Percentiles rank a stretch among this genome's conserved stretches.
These are phyloP conservation scores for Suhomyces kunorum DNA, from an alignment of 1,139 yeast species.

Conservation along the genomic window DNA sequence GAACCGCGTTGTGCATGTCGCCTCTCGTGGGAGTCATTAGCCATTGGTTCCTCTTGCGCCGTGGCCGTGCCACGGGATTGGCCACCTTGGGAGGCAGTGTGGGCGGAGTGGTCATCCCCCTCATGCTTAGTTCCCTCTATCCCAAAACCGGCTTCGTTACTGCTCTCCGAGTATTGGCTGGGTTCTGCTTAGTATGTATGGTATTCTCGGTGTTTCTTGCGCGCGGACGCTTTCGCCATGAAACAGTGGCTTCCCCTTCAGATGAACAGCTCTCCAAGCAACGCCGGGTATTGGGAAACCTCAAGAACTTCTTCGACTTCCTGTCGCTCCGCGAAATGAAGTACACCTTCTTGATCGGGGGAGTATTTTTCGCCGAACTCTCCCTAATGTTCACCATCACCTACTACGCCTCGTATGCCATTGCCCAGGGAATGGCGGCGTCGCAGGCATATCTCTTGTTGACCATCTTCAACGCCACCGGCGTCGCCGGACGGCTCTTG, in stretches of 20 bases:
- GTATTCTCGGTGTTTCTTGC: slow-evolving; percentile 33
- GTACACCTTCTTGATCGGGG: slow-evolving; percentile 29
- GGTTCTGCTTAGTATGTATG: slow-evolving; percentile 35
- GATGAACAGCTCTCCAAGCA: slow-evolving; percentile 7
- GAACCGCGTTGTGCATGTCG: slow-evolving; percentile 37
- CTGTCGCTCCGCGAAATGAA: slow-evolving; percentile 30
- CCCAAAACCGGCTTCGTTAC: slow-evolving; percentile 35
- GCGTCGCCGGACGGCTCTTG: slow-evolving; percentile 39
- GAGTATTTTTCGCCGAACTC: slow-evolving; percentile 53
- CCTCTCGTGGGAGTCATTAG: slow-evolving; percentile 41
- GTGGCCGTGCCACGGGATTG: slow-evolving; percentile 39
- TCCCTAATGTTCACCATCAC: slow-evolving; percentile 52
- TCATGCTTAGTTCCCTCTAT: slow-evolving; percentile 35
- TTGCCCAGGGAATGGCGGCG: slow-evolving; percentile 41
- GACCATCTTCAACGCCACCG: slow-evolving; percentile 43
- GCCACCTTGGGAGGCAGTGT: slow-evolving; percentile 45
- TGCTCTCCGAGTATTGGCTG: slow-evolving; percentile 39
- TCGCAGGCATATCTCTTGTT: slow-evolving; percentile 38
- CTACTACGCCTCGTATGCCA: slow-evolving; percentile 46
- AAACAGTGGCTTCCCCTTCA: not conserved
- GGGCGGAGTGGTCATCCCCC: slow-evolving; percentile 40
- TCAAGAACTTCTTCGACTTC: slow-evolving; percentile 26
- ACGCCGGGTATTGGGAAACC: slow-evolving; percentile 6
- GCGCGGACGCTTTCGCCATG: slow-evolving; percentile 5
- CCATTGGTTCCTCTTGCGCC: slow-evolving; percentile 39